Evolutionary conservation across 306 rosid species (phyloP).

Genomic region (Senna tora): DNA sequence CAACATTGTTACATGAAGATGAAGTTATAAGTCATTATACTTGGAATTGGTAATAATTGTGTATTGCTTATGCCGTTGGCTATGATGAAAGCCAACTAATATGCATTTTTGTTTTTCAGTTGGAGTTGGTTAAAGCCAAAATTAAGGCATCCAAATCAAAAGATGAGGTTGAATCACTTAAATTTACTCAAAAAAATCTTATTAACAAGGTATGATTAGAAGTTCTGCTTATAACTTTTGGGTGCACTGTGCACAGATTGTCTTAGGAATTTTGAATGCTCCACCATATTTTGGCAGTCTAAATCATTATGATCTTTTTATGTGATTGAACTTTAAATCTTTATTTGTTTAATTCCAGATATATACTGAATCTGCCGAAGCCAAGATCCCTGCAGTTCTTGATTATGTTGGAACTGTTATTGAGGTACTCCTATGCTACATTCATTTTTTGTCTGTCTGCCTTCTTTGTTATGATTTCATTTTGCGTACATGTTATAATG

Average conservation of each 20-base stretch:
- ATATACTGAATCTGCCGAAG: constrained; percentile 91
- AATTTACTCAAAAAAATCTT: constrained; percentile 74
- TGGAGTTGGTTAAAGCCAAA: constrained; percentile 77
- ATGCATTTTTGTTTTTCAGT: constrained; percentile 52
- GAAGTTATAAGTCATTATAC: constrained; percentile 7
- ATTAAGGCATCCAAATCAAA: constrained; percentile 67
- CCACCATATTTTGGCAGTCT: constrained; percentile 11
- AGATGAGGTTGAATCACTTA: constrained; percentile 79
- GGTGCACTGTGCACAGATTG: constrained; percentile 17
- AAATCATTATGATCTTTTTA: constrained; percentile 21
- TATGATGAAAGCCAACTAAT: constrained; percentile 28
- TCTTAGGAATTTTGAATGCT: constrained; percentile 24
- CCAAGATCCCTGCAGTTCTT: constrained; percentile 91
- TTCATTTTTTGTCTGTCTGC: constrained; percentile 13
- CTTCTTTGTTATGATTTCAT: constrained; percentile 9
- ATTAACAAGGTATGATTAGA: constrained; percentile 71
- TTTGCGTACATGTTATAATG: constrained; percentile 28
- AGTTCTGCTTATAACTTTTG: constrained; percentile 20
- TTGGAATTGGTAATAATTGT: constrained; percentile 9
- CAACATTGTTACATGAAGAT: constrained; percentile 1
- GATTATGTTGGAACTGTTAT: constrained; percentile 88
- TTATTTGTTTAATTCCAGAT: constrained; percentile 59
- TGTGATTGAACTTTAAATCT: constrained; percentile 16
- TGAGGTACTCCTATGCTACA: constrained; percentile 60
- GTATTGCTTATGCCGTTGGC: constrained; percentile 18